Evolutionary conservation across 2,329 filamentous ascomycete species (phyloP), one percentile per base, ranked within the genome.

Genomic region (Microsporum audouinii): DNA sequence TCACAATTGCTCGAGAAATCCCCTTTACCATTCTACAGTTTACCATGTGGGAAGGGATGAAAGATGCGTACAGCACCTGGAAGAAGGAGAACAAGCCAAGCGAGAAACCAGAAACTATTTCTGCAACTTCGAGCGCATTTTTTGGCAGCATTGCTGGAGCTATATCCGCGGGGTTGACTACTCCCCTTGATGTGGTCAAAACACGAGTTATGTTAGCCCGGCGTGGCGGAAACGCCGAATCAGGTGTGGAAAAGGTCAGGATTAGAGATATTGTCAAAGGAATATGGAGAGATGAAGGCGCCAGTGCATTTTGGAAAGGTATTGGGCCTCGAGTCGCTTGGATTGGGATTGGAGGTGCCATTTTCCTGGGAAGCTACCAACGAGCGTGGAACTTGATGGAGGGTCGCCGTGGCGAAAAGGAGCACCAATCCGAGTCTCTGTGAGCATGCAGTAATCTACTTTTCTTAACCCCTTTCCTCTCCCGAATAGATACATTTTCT

Each of bases 1-100:
- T 97, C 67, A 99, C 94, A 1, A 86, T 99, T 59, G 87, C 96
- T 77, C 85, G 94, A 62, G 94, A 99, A 79, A 91, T 99, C 63
- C 94, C 94, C 2, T 99, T 99, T 70, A 97, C 95, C 2, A 86
- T 96, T 7, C 88, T 99, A 65, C 94, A 99, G 75, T 99, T 99
- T 72, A 94, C 94, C 53, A 81, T 99, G 65, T 99, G 94, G 94
- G 94, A 99, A 76, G 85, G 82, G 3, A 83, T 97, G 81, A 97
- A 96, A 80, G 79, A 72, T 41, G 66, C 69, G 1, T 79, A 78
- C 66, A 71, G 70, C 2, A 68, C 69, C 41, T 72, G 72, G 27
- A 70, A 80, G 53, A 59, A 55, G 8, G 17, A 38, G 33, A 39
- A 43, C 10, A 43, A 77, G 3, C 59, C 63, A 0, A 63, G 64